phyloP scores from a whole-genome alignment of 2,329 filamentous ascomycete genomes.

The Graphilbum fragrans region DNA sequence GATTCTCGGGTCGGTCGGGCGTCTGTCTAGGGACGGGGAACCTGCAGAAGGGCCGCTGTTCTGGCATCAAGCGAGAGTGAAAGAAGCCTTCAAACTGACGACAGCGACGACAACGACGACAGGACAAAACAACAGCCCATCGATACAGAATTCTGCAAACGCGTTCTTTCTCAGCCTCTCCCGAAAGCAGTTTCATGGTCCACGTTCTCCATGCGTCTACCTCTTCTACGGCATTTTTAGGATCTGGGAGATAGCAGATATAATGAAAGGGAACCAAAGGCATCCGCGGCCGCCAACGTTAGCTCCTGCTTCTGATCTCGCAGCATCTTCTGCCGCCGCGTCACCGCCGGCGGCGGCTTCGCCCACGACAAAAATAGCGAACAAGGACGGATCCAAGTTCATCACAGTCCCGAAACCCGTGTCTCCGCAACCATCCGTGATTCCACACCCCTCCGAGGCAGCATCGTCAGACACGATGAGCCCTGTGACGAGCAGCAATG shows the following conservation, averaged over 20 bases:
- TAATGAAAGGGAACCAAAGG: slow-evolving; percentile 23
- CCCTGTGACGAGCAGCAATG: slow-evolving; percentile 4
- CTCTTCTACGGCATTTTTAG: neutral
- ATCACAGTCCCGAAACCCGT: slow-evolving; percentile 50
- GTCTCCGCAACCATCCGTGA: slow-evolving; percentile 39
- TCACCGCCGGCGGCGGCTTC: slow-evolving; percentile 27
- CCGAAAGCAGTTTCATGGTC: too few relatives aligned
- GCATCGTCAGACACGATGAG: slow-evolving; percentile 19
- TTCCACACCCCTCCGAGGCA: slow-evolving; percentile 30
- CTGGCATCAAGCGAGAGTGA: too few relatives aligned
- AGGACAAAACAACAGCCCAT: too few relatives aligned
- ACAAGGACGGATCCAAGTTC: slow-evolving; percentile 58
- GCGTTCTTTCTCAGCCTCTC: too few relatives aligned
- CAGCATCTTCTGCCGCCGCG: neutral
- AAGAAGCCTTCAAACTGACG: too few relatives aligned
- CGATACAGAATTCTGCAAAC: too few relatives aligned
- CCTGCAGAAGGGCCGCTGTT: too few relatives aligned
- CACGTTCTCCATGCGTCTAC: slow-evolving; percentile 5
- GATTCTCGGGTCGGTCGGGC: too few relatives aligned
- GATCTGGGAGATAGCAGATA: slow-evolving; percentile 1
- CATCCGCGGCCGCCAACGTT: slow-evolving; percentile 14
- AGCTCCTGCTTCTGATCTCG: slow-evolving; percentile 8
- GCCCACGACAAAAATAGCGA: slow-evolving; percentile 39
- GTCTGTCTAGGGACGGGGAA: too few relatives aligned
- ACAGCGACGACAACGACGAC: too few relatives aligned